Base-by-base conservation (phyloP, 1,284 basidiomycete species). In the Ceratobasidium sp. region DNA sequence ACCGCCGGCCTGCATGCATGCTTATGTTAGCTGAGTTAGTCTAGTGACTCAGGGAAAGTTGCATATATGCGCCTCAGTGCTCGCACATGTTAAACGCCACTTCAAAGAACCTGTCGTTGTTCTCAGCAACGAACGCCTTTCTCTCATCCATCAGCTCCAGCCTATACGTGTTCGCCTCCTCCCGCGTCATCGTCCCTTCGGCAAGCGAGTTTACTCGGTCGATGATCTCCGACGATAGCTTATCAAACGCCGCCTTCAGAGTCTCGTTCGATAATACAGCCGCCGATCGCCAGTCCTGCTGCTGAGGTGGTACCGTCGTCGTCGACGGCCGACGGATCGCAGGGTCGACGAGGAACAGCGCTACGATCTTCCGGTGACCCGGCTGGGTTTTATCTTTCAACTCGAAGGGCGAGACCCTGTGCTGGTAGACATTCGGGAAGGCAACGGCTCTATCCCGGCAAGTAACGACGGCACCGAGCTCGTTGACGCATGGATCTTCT, bases 291-390 rank as follows among this genome's bases (percentile, higher is more conserved):
- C 86, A 86, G 20, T 84, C 82, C 49, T 81, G 67, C 69, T 83
- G 84, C 80, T 88, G 87, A n/a, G 85, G 85, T 0, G 86, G 85
- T 1, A 88, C 83, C 74, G 86, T 78, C 3, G 81, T 83, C 0
- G 87, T 86, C 0, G 85, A 86, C 10, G 83, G 83, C 35, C 86
- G 83, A 20, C 53, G 81, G 20, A 85, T 81, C 68, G 85, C 81
- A 0, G 88, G 87, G 79, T 89, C 86, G 54, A 88, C 86, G 15
- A 89, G 84, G 81, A 87, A 88, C 26, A 88, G 81, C 0, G 85
- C 85, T 6, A 89, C 79, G 51, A 89, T 86, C 80, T 87, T 88
- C 39, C 86, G 83, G 75, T 87, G 85, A 0, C 87, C 88, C 0
- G 85, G 85, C 71, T 84, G 84, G 3, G 85, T 82, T 0, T 81